phyloP scores from a whole-genome alignment of 495 filamentous ascomycete species.

The Arthonia radiata region DNA sequence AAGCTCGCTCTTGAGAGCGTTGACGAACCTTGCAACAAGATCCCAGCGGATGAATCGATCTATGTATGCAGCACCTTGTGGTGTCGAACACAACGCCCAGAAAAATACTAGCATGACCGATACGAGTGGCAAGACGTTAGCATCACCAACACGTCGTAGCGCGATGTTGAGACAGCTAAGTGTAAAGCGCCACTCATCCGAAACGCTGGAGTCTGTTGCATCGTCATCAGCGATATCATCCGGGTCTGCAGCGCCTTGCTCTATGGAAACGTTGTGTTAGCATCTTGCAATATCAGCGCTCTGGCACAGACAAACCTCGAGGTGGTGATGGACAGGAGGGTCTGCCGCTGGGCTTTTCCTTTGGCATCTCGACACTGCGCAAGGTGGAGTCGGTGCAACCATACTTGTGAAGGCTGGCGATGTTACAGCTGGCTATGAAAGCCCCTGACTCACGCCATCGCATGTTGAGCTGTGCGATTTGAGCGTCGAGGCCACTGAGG shows the following conservation, averaged over 20 bases:
- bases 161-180: conserved; percentile 26
- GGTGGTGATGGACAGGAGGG: conserved; percentile 13
- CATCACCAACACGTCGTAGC: conserved; percentile 33
- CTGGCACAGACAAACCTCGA: conserved; percentile 4
- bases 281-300: conserved; percentile 9
- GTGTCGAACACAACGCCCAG: conserved; percentile 31
- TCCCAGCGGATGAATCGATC: conserved; percentile 23
- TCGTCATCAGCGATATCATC: background rate
- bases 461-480: conserved; percentile 29
- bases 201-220: conserved; percentile 5
- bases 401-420: conserved; percentile 32
- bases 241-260: background rate
- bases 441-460: conserved; percentile 41
- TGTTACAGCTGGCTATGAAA: conserved; percentile 24
- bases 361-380: conserved; percentile 10
- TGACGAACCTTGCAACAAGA: conserved; percentile 13
- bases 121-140: conserved; percentile 37
- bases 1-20: background rate
- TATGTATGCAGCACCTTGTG: too few species aligned
- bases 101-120: conserved; percentile 45
- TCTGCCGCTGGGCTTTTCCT: conserved; percentile 15
- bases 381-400: conserved; percentile 25
- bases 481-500: conserved; percentile 25
- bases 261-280: conserved; percentile 6
- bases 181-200: conserved; percentile 17